Evolutionary conservation across 176 grass and related monocot genomes (phyloP), one percentile per base, ranked within the genome.

Genomic region (Zoysia japonica): DNA sequence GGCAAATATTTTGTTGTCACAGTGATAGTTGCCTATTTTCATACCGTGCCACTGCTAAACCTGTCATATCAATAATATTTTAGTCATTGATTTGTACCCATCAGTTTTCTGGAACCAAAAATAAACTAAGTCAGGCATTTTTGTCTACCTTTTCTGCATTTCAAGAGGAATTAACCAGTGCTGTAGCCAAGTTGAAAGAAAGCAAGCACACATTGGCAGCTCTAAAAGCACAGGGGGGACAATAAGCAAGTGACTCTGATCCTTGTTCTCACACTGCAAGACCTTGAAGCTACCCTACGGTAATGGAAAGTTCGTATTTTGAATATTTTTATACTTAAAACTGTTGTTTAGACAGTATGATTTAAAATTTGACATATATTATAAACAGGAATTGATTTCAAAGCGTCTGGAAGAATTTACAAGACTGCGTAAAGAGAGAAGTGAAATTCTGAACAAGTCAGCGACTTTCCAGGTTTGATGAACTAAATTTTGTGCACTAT

Each of bases 351-450:
- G 64, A 57, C 14, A 78, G 65, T 47, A 56, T 68, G n/a, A 55
- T 57, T 28, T 67, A 16, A 50, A 65, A 11, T 44, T 72, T 80
- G 56, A 69, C 61, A 40, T 12, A 19, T 54, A 47, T 68, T 56
- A 40, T 84, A 65, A 82, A 4, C 77, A 97, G 95, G 83, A 89
- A 53, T 65, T 94, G 62, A 83, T 78, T 78, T 94, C 85, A 37
- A 87, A 89, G 59, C 90, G 89, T 61, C 61, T 92, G 75, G 59
- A 70, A 13, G 91, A 94, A 70, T 92, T 97, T 47, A 88, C 15
- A 56, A 92, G 89, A 87, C 67, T 97, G 68, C 87, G 94, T 53
- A 88, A 92, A 84, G 89, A 97, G 70, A 92, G 88, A 90, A 90
- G 87, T 65, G 87, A 87, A 83, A 92, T 88, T 88, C 68, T 97